Evolutionary conservation across 2,329 filamentous ascomycete species (phyloP).

Genomic region (Sphaerulina vaccinii): DNA sequence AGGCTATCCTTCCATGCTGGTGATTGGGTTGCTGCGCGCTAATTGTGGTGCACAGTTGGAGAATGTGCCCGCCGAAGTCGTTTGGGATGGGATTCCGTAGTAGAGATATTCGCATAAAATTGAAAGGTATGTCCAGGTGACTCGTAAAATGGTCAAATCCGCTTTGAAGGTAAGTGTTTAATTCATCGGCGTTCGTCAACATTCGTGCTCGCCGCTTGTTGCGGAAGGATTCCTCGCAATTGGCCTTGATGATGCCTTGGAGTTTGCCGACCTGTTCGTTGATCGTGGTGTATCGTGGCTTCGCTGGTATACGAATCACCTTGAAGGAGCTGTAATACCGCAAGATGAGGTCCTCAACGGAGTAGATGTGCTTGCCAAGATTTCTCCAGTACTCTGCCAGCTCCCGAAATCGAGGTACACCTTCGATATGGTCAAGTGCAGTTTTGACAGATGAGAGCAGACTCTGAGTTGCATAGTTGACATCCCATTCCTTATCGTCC

Average conservation of each 20-base stretch:
- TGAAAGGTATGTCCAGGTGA: slow-evolving; percentile 49
- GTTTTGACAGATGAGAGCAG: slow-evolving; percentile 35
- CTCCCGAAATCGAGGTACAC: slow-evolving; percentile 37
- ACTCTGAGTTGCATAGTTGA: slow-evolving; percentile 36
- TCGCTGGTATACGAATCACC: slow-evolving; percentile 49
- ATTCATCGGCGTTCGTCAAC: slow-evolving; percentile 47
- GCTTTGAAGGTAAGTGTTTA: slow-evolving; percentile 50
- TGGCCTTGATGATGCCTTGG: slow-evolving; percentile 44
- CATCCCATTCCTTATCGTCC: slow-evolving; percentile 38
- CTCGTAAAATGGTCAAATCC: slow-evolving; percentile 53
- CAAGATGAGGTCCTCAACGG: slow-evolving; percentile 47
- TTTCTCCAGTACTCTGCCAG: slow-evolving; percentile 46
- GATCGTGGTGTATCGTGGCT: slow-evolving; percentile 49
- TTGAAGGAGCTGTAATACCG: slow-evolving; percentile 54
- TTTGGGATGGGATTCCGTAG: slow-evolving; percentile 46
- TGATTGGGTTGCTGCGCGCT: slow-evolving; percentile 37
- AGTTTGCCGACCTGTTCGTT: slow-evolving; percentile 51
- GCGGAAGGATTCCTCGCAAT: slow-evolving; percentile 43
- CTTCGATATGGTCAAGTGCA: slow-evolving; percentile 35
- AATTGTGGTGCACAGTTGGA: slow-evolving; percentile 48
- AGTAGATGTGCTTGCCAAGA: slow-evolving; percentile 45
- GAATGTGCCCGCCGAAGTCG: slow-evolving; percentile 52
- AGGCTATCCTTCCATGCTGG: slow-evolving; percentile 32
- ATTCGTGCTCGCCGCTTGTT: slow-evolving; percentile 49
- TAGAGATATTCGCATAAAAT: slow-evolving; percentile 52